These are phyloP conservation scores for Drosera capensis DNA, from an alignment of 148 eudicot genomes.

Conservation along the genomic window DNA sequence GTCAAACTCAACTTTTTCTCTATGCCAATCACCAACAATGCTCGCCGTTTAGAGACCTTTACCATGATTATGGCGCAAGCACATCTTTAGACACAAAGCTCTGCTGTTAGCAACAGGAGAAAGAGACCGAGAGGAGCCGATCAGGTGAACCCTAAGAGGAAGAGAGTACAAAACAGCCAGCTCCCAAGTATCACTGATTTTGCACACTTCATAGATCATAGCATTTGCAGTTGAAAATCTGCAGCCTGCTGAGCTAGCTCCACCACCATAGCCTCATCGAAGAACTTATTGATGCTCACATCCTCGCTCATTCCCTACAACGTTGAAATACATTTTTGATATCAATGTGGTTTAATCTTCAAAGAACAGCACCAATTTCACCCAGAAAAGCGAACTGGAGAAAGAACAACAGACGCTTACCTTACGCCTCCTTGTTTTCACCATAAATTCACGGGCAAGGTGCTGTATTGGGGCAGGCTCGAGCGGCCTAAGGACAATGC, in stretches of 20 bases:
- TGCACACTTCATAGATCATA: too few relatives aligned
- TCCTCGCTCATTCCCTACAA: conserved; percentile 97
- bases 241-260: conserved; percentile 97
- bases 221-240: conserved; percentile 73
- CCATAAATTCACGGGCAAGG: conserved; percentile 96
- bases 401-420: conserved; percentile 16
- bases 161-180: too few relatives aligned
- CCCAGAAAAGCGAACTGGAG: neutral
- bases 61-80: too few relatives aligned
- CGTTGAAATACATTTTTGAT: neutral
- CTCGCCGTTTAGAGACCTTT: too few relatives aligned
- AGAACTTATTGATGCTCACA: conserved; percentile 84
- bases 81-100: too few relatives aligned
- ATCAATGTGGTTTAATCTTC: neutral
- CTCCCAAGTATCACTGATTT: too few relatives aligned
- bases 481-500: conserved; percentile 80
- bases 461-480: conserved; percentile 95
- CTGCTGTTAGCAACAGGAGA: too few relatives aligned
- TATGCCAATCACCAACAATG: too few relatives aligned
- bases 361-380: neutral
- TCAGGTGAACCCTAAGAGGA: too few relatives aligned
- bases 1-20: too few relatives aligned
- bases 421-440: conserved; percentile 97
- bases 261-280: conserved; percentile 90
- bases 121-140: too few relatives aligned